Base-by-base conservation (phyloP, 495 filamentous ascomycete species). In the Haplographium delicatum region DNA sequence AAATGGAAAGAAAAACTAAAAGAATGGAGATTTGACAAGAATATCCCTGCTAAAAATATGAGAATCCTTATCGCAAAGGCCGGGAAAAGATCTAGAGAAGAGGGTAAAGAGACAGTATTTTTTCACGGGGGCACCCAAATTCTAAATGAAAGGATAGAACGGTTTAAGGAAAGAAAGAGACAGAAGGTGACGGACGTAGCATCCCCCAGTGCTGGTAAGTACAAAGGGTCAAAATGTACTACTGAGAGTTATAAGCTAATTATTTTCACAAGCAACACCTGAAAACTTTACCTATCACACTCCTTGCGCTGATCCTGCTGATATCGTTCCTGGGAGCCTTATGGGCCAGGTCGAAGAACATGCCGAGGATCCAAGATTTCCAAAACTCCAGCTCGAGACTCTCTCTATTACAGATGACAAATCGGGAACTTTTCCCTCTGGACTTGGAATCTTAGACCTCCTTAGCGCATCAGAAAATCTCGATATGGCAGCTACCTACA, bases 11-110 rank as follows among this genome's bases (percentile, higher is more conserved):
- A 51, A 16, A 51, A 51, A 35, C 30, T 51, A 1, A 51, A 44
- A 27, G 49, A 51, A 37, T 51, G 49, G 49, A 45, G 27, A 10
- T 44, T 51, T n/a, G 49, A 51, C 16, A 51, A 51, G 31, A 35
- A 44, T 20, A 35, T 51, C 22, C 26, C 49, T 6, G 39, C 49
- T 6, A 1, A n/a, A 1, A 41, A 44, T 26, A 51, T 51, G 49
- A 37, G 5, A 2, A 18, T 51, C 16, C 8, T 51, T 15, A 16
- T 37, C 11, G 27, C 39, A 9, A 51, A 45, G 28, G 28, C n/a
- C 1, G 49, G 22, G 15, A 44, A 43, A 19, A 44, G 49, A 22
- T 2, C 19, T 8, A 44, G 19, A 25, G 39, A 51, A 24, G 39
- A 51, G 8, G 49, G 49, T 2, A 51, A 51, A 26, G 26, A 44